These are phyloP conservation scores for Sisymbrium irio DNA, from an alignment of 345 rosid species.

Conservation along the genomic window DNA sequence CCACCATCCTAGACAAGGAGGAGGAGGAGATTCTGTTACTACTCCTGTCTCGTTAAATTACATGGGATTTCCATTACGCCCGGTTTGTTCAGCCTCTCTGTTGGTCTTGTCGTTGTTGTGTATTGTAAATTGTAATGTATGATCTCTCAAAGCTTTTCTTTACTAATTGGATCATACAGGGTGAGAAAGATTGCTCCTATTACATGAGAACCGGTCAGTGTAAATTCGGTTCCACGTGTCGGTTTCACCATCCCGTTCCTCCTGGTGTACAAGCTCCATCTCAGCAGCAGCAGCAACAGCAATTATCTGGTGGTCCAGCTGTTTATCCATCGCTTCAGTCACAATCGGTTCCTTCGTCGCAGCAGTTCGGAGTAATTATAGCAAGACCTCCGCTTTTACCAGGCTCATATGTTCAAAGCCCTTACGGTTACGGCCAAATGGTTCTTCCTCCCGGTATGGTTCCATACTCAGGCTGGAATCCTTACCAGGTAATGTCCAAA, in stretches of 20 bases:
- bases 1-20: slow-evolving; percentile 79
- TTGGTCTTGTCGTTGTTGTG: background rate
- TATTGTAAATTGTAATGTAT: background rate
- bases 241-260: slow-evolving; percentile 84
- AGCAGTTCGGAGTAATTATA: slow-evolving; percentile 68
- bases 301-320: slow-evolving; percentile 47
- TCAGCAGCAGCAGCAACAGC: slow-evolving; percentile 25
- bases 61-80: slow-evolving; percentile 82
- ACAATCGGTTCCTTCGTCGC: slow-evolving; percentile 55
- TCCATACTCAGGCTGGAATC: slow-evolving; percentile 67
- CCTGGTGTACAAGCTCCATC: slow-evolving; percentile 45
- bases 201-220: slow-evolving; percentile 88
- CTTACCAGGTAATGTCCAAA: slow-evolving; percentile 58
- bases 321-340: slow-evolving; percentile 62
- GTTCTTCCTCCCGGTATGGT: slow-evolving; percentile 70
- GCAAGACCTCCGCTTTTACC: slow-evolving; percentile 72
- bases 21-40: slow-evolving; percentile 42
- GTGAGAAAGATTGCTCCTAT: slow-evolving; percentile 84
- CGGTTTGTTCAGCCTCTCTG: slow-evolving; percentile 49
- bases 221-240: slow-evolving; percentile 81
- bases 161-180: slow-evolving; percentile 47
- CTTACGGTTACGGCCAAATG: slow-evolving; percentile 59
- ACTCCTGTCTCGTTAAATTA: slow-evolving; percentile 52
- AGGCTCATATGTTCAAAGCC: slow-evolving; percentile 64
- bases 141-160: slow-evolving; percentile 5